These are phyloP conservation scores for Pistacia atlantica DNA, from an alignment of 345 rosid genomes.

Conservation along the genomic window DNA sequence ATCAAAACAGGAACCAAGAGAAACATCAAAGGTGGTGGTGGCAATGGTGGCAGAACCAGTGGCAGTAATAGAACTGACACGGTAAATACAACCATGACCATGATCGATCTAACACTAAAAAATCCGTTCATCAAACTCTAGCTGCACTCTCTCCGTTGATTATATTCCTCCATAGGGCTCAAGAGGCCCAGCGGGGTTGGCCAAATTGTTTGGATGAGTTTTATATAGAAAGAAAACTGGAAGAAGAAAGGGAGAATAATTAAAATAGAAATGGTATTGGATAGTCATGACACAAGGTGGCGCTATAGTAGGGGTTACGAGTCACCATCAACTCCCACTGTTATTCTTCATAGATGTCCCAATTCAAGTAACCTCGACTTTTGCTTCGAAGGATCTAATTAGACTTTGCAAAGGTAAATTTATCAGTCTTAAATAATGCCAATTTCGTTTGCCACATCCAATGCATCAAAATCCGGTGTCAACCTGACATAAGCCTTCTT, in stretches of 20 bases:
- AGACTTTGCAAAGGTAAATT: too few relatives aligned
- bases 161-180: not conserved
- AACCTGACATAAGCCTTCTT: conserved; percentile 94
- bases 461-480: conserved; percentile 88
- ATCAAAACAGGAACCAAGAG: conserved; percentile 38
- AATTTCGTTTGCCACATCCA: conserved; percentile 97
- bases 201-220: not conserved
- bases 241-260: not conserved
- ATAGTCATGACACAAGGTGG: not conserved
- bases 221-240: not conserved
- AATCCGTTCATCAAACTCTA: conserved; percentile 18
- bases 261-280: not conserved
- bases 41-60: conserved; percentile 37
- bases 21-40: conserved; percentile 40
- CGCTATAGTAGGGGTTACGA: not conserved
- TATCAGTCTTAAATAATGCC: conserved; percentile 65
- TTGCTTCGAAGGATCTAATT: too few relatives aligned
- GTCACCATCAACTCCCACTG: not conserved
- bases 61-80: conserved; percentile 32
- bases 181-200: not conserved
- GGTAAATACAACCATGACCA: conserved; percentile 24
- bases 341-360: not conserved
- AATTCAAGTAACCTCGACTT: conserved; percentile 9
- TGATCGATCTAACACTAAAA: conserved; percentile 17
- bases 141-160: not conserved